Evolutionary conservation across 495 filamentous ascomycete genomes (phyloP).

Genomic region (Pseudevernia furfuracea): DNA sequence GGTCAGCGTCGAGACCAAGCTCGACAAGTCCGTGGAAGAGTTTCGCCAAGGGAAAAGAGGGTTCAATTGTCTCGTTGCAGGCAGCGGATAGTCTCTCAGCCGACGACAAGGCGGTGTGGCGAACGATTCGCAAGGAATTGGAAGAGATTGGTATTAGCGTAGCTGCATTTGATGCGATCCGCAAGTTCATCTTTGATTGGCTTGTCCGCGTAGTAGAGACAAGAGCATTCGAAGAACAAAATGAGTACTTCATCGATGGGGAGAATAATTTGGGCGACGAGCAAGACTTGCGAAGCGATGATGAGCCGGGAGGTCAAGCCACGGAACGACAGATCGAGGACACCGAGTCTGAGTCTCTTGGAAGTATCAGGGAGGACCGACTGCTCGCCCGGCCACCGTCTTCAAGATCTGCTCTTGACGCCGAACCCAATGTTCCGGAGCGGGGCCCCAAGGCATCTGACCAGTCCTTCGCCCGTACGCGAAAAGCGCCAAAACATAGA

Average conservation of each 20-base stretch:
- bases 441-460: background rate
- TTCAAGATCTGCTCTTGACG: background rate
- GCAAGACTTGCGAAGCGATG: background rate
- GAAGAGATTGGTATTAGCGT: slow-evolving; percentile 34
- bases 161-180: slow-evolving; percentile 30
- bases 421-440: background rate
- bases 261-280: background rate
- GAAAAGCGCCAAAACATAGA: background rate
- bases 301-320: background rate
- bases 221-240: slow-evolving; percentile 28
- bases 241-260: background rate
- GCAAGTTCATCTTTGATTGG: slow-evolving; percentile 30
- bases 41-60: slow-evolving; percentile 30
- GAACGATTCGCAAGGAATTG: slow-evolving; percentile 32
- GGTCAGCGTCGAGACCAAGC: slow-evolving; percentile 29
- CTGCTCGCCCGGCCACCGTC: no score
- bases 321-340: background rate
- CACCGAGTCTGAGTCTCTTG: background rate
- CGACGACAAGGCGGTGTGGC: slow-evolving; percentile 30
- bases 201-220: slow-evolving; percentile 24
- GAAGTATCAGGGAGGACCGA: background rate
- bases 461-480: background rate
- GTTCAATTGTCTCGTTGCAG: slow-evolving; percentile 23
- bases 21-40: slow-evolving; percentile 34
- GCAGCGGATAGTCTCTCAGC: slow-evolving; percentile 30